phyloP scores from a whole-genome alignment of 371 early-diverging fungal genomes.

The Mucor velutinosus region DNA sequence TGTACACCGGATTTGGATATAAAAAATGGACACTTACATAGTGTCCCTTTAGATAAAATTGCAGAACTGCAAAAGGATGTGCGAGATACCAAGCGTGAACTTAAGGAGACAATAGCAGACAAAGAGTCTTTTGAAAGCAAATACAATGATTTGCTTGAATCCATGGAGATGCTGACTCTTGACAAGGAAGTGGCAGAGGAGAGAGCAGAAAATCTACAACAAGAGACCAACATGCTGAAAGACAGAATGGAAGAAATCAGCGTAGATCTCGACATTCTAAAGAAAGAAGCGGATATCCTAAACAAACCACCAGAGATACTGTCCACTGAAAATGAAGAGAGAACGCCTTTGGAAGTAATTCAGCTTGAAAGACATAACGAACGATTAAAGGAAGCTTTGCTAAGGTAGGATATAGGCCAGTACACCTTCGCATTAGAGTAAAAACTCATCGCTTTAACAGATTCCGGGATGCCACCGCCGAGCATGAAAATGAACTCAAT shows the following conservation, averaged over 20 bases:
- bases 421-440: not conserved
- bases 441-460: conserved; percentile 24
- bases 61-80: conserved; percentile 74
- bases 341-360: conserved; percentile 59
- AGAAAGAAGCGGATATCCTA: conserved; percentile 60
- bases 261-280: conserved; percentile 71
- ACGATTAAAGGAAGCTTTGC: conserved; percentile 84
- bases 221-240: conserved; percentile 74
- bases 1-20: not conserved
- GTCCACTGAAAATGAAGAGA: conserved; percentile 35
- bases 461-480: conserved; percentile 79
- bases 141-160: conserved; percentile 72
- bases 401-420: conserved; percentile 43
- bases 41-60: conserved; percentile 51
- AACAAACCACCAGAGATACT: conserved; percentile 27
- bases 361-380: conserved; percentile 86
- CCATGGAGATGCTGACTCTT: conserved; percentile 83
- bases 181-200: conserved; percentile 96
- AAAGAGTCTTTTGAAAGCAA: conserved; percentile 70
- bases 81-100: conserved; percentile 60
- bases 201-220: conserved; percentile 74
- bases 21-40: not conserved
- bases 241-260: conserved; percentile 83
- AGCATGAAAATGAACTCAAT: conserved; percentile 72
- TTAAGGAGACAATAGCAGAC: conserved; percentile 60